Evolutionary conservation across 768 basidiomycete genomes (phyloP).

Genomic region (Daedaleopsis sinensis): DNA sequence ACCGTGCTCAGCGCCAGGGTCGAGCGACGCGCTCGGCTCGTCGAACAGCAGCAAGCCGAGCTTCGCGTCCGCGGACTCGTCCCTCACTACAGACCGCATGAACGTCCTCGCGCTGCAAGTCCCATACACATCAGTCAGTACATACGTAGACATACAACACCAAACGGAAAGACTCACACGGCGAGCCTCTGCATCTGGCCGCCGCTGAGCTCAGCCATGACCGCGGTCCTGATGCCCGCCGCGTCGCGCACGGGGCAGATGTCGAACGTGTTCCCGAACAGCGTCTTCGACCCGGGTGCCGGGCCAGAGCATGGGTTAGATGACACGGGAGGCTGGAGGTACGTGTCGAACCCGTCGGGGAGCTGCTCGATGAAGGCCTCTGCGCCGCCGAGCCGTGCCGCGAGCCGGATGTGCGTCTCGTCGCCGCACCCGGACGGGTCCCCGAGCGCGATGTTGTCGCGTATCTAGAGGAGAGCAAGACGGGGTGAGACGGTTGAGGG

Average conservation of each 20-base stretch:
- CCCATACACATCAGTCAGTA: background rate
- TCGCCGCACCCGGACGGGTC: conserved; percentile 58
- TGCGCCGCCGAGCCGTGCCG: conserved; percentile 74
- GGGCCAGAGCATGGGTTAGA: conserved; percentile 66
- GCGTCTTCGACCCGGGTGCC: conserved; percentile 59
- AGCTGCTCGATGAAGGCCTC: conserved; percentile 62
- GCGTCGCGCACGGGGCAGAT: conserved; percentile 32
- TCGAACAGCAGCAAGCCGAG: conserved; percentile 33
- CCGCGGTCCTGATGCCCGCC: conserved; percentile 50
- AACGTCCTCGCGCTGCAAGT: conserved; percentile 26
- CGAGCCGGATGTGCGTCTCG: conserved; percentile 59
- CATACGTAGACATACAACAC: background rate
- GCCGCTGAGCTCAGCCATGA: conserved; percentile 17
- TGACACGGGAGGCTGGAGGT: conserved; percentile 66
- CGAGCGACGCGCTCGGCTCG: conserved; percentile 25
- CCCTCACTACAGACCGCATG: conserved; percentile 34
- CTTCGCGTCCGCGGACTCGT: conserved; percentile 23
- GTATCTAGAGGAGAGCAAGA: conserved; percentile 46
- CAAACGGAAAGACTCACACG: conserved; percentile 12
- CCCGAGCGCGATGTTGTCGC: conserved; percentile 77
- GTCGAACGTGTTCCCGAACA: conserved; percentile 62
- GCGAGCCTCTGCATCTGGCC: conserved; percentile 28
- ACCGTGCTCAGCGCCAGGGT: conserved; percentile 73
- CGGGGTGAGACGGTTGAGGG: background rate
- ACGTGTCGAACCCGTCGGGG: conserved; percentile 69